These are phyloP conservation scores for Metschnikowia picachoensis DNA, from an alignment of 805 yeast species.

Conservation along the genomic window DNA sequence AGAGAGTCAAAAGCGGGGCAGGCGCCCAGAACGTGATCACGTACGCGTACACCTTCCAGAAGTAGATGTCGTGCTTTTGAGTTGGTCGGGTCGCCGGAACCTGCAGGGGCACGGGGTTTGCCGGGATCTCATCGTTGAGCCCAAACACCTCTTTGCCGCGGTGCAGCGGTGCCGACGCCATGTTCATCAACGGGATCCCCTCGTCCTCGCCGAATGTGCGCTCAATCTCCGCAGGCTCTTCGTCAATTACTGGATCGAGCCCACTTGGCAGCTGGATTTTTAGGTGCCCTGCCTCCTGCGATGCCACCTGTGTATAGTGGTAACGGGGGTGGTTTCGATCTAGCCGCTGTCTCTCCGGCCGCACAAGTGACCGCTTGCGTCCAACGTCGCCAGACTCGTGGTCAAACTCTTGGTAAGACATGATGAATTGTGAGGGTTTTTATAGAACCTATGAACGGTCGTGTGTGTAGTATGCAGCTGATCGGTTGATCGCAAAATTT, in stretches of 20 bases:
- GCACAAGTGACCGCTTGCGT: conserved; percentile 68
- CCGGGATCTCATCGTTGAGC: conserved; percentile 52
- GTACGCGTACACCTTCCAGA: conserved; percentile 84
- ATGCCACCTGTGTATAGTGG: conserved; percentile 72
- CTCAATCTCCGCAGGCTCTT: conserved; percentile 2
- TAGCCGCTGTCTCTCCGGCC: conserved; percentile 75
- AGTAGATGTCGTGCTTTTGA: conserved; percentile 25
- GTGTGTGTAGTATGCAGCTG: too few relatives aligned
- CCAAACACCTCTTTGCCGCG: conserved; percentile 54
- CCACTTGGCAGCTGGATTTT: conserved; percentile 70
- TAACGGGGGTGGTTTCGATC: conserved; percentile 69
- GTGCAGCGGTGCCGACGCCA: conserved; percentile 17
- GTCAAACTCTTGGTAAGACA: conserved; percentile 36
- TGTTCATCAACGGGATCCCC: conserved; percentile 43
- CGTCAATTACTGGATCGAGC: conserved; percentile 49
- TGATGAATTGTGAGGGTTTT: neutral
- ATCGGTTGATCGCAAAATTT: too few relatives aligned
- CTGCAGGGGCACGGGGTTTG: neutral
- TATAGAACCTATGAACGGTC: too few relatives aligned
- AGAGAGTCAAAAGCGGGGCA: conserved; percentile 59
- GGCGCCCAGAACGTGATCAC: conserved; percentile 92
- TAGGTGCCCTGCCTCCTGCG: conserved; percentile 59
- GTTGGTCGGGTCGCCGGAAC: neutral
- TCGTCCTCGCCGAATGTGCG: conserved; percentile 18
- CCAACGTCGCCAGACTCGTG: conserved; percentile 39